Conservation (phyloP, 1,139 yeast species). For the Candida sp. region DNA sequence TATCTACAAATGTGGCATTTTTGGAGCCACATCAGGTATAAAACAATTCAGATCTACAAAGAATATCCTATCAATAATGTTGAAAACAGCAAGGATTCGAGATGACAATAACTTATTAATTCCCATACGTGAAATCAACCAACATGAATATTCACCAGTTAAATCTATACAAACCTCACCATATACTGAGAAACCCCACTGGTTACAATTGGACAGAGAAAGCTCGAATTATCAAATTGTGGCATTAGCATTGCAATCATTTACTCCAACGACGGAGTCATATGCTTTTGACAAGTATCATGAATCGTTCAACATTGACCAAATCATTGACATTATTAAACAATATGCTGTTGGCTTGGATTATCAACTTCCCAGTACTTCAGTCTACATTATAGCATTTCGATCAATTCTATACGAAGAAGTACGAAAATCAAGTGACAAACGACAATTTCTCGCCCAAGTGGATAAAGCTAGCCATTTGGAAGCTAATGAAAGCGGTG, state of each 20-base stretch:
- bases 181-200: slow-evolving; percentile 20
- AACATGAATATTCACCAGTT: not conserved
- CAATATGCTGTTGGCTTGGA: slow-evolving; percentile 11
- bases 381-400: slow-evolving; percentile 26
- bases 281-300: slow-evolving; percentile 20
- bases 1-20: not conserved
- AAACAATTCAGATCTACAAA: no score
- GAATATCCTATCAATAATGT: not conserved
- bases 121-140: slow-evolving; percentile 5
- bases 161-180: slow-evolving; percentile 22
- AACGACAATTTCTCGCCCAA: slow-evolving; percentile 17
- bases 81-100: slow-evolving; percentile 10
- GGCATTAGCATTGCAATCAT: slow-evolving; percentile 24
- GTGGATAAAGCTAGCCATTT: slow-evolving; percentile 24
- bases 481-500: slow-evolving; percentile 29
- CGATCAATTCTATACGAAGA: slow-evolving; percentile 22
- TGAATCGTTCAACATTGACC: slow-evolving; percentile 20
- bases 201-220: slow-evolving; percentile 16
- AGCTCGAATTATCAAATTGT: slow-evolving; percentile 15
- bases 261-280: slow-evolving; percentile 11
- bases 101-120: slow-evolving; percentile 8
- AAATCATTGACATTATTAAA: slow-evolving; percentile 14
- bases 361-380: slow-evolving; percentile 11
- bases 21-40: not conserved
- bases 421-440: slow-evolving; percentile 17